These are phyloP conservation scores for Aspergillus intermedius DNA, from an alignment of 2,329 filamentous ascomycete genomes.

Conservation along the genomic window DNA sequence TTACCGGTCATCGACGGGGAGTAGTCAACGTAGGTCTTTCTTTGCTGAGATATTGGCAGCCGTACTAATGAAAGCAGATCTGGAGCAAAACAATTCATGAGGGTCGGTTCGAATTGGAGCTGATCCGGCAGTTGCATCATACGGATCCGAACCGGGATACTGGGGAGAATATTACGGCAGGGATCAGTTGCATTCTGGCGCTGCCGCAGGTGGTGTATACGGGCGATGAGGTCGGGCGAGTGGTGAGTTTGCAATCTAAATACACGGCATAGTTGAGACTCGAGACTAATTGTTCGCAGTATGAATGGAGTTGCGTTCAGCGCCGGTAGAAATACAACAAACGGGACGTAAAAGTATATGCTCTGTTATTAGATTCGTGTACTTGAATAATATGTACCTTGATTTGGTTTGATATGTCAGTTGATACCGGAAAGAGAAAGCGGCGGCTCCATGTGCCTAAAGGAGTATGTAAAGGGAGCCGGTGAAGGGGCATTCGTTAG, in stretches of 20 bases:
- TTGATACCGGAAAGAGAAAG: too few species aligned
- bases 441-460: too few species aligned
- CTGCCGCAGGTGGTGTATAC: slow-evolving; percentile 83
- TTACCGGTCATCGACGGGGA: slow-evolving; percentile 80
- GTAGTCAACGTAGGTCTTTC: slow-evolving; percentile 59
- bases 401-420: too few species aligned
- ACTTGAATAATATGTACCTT: too few species aligned
- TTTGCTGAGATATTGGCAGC: background rate
- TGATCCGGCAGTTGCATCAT: slow-evolving; percentile 78
- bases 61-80: slow-evolving; percentile 34
- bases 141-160: slow-evolving; percentile 61
- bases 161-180: slow-evolving; percentile 50
- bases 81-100: slow-evolving; percentile 53
- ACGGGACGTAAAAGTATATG: background rate
- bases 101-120: slow-evolving; percentile 67
- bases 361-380: too few species aligned
- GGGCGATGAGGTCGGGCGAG: slow-evolving; percentile 85
- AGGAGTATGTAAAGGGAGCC: too few species aligned
- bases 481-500: too few species aligned
- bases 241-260: slow-evolving; percentile 53
- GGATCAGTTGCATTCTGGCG: slow-evolving; percentile 79
- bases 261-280: too few species aligned
- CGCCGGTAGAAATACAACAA: slow-evolving; percentile 29
- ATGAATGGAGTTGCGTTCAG: slow-evolving; percentile 54
- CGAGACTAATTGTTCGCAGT: slow-evolving; percentile 29